Base-by-base conservation (phyloP, 805 yeast species). In the Ogataea kodamae region DNA sequence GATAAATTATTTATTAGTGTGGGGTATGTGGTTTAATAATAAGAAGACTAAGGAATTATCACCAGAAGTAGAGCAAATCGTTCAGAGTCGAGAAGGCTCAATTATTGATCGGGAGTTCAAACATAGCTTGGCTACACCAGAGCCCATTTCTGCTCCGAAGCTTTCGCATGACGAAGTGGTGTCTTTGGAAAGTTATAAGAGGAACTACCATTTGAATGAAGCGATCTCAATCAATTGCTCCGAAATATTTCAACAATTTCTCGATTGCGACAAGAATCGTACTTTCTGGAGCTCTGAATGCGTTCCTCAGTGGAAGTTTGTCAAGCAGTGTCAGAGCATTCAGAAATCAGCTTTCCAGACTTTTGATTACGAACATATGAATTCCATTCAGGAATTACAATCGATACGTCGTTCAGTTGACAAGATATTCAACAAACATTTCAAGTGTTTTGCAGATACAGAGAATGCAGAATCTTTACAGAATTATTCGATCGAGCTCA, bases 81-180 rank as follows among this genome's bases (percentile, higher is more conserved):
- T 59, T 12, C 42, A 48, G 8, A 39, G 42, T 1, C 52, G 50
- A 16, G 55, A 55, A 18, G 44, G 59, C 1, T 29, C 35, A 9
- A 28, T 59, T 19, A 52, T 58, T 45, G 59, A 56, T 31, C 41
- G 62, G 23, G 60, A 58, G 31, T 55, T 59, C 38, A 59, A 57
- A 39, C 40, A 40, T 9, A 30, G 47, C 6, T 32, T 56, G 9
- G 28, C 35, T 6, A 37, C 46, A 20, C 45, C 44, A 13, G n/a
- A 21, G 5, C 29, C 23, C 19, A 11, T 18, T 10, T 17, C 23
- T 9, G 42, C 46, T 20, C 28, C 49, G n/a, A n/a, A n/a, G n/a
- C n/a, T n/a, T n/a, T n/a, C n/a, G n/a, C n/a, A n/a, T 11, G 34
- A 26, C 23, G 29, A 36, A 9, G 20, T 18, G 22, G 31, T 42